A percentile compares a stretch with the other conserved stretches of the same genome.
phyloP scores from a whole-genome alignment of 1,139 yeast species.

The Saccharomyces hybrid region DNA sequence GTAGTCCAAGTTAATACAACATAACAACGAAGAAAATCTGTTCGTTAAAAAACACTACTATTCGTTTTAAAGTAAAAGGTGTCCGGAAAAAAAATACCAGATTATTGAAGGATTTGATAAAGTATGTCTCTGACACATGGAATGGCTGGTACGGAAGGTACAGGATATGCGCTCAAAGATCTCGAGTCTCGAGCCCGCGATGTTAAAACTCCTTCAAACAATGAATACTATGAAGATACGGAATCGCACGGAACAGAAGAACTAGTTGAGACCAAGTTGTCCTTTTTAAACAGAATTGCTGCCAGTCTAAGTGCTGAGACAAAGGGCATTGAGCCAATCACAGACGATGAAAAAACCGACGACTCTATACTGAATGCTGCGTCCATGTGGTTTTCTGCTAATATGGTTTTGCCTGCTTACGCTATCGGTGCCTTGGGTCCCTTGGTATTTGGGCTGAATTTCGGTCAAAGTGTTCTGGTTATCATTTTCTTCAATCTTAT shows the following conservation, averaged over 20 bases:
- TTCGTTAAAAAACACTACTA: not conserved
- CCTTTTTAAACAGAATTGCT: slow-evolving; percentile 33
- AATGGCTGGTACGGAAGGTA: not conserved
- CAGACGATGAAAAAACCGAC: slow-evolving; percentile 43
- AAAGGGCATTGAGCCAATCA: slow-evolving; percentile 43
- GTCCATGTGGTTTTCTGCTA: slow-evolving; percentile 90
- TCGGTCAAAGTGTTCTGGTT: slow-evolving; percentile 57
- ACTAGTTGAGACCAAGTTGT: slow-evolving; percentile 13
- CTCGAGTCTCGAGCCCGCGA: not conserved
- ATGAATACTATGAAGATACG: not conserved
- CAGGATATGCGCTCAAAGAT: not conserved
- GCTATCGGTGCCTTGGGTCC: slow-evolving; percentile 78
- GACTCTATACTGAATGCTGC: slow-evolving; percentile 61
- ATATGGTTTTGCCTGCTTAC: slow-evolving; percentile 78
- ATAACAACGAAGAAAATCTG: not conserved
- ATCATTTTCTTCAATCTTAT: slow-evolving; percentile 66
- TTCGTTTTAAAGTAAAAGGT: not conserved
- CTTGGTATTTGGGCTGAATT: slow-evolving; percentile 41
- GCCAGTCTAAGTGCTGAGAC: slow-evolving; percentile 38
- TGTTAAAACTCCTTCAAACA: not conserved
- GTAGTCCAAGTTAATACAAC: not conserved
- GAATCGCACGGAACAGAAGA: not conserved
- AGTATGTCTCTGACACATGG: not conserved
- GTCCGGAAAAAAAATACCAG: not conserved
- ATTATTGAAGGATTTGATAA: not conserved